A percentile compares a stretch with the other conserved stretches of the same genome.
These are phyloP conservation scores for Clavispora phyllophila DNA, from an alignment of 805 yeast species.

Conservation along the genomic window DNA sequence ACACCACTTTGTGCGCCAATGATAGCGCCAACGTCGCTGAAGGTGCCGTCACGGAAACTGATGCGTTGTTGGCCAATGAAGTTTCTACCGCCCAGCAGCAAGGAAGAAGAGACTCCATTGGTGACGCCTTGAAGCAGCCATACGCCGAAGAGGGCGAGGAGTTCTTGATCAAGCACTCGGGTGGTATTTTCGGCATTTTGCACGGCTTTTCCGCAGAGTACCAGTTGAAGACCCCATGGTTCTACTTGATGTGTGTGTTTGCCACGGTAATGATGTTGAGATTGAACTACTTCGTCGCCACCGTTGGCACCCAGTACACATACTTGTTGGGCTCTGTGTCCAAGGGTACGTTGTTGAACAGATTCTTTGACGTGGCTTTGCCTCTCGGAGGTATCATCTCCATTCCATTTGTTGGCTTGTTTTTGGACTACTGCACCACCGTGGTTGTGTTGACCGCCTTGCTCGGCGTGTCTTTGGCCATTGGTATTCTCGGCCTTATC, in stretches of 20 bases:
- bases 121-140: conserved; percentile 51
- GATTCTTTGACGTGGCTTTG: conserved; percentile 47
- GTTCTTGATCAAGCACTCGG: conserved; percentile 28
- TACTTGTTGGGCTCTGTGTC: conserved; percentile 37
- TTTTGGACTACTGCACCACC: conserved; percentile 47
- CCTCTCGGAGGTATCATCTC: conserved; percentile 55
- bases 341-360: conserved; percentile 38
- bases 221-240: conserved; percentile 52
- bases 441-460: conserved; percentile 38
- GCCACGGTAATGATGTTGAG: conserved; percentile 55
- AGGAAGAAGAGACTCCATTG: conserved; percentile 48
- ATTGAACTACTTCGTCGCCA: conserved; percentile 55
- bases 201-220: conserved; percentile 47
- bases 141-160: conserved; percentile 49
- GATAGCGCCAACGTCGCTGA: conserved; percentile 13
- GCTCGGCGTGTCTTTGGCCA: conserved; percentile 35
- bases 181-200: conserved; percentile 49
- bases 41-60: conserved; percentile 14
- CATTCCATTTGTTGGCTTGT: conserved; percentile 49
- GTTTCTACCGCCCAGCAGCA: conserved; percentile 3
- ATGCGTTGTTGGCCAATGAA: conserved; percentile 20
- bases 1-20: conserved; percentile 19
- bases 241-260: conserved; percentile 43
- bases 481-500: conserved; percentile 47
- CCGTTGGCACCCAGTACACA: conserved; percentile 50